phyloP scores from a whole-genome alignment of 805 yeast species.

The Candida incommunis region DNA sequence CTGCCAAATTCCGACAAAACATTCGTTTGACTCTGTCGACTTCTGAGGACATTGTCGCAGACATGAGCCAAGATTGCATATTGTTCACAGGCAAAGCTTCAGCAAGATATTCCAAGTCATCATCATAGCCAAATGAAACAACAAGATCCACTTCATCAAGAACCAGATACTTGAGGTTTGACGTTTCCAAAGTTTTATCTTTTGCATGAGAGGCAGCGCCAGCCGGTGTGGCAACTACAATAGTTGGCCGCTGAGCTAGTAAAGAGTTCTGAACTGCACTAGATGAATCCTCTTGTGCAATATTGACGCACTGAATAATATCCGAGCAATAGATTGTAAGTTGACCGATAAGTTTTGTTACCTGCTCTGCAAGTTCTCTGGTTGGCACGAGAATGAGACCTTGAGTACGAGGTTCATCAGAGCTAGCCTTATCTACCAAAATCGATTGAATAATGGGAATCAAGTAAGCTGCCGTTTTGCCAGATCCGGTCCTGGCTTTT shows the following conservation, averaged over 20 bases:
- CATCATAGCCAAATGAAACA: constrained; percentile 78
- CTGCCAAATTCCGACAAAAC: constrained; percentile 74
- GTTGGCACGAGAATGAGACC: constrained; percentile 84
- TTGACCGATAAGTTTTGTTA: constrained; percentile 51
- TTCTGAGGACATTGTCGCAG: constrained; percentile 88
- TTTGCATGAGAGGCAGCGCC: constrained; percentile 41
- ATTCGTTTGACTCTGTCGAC: constrained; percentile 58
- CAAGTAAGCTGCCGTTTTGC: constrained; percentile 84
- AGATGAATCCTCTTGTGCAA: constrained; percentile 43
- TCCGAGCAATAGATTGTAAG: constrained; percentile 60
- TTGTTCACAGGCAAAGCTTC: constrained; percentile 39
- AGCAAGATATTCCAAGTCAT: constrained; percentile 59
- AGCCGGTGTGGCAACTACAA: constrained; percentile 79
- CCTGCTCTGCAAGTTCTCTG: constrained; percentile 82
- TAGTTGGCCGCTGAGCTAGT: constrained; percentile 61
- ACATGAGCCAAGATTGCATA: constrained; percentile 85
- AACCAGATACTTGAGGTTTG: constrained; percentile 52
- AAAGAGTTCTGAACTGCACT: constrained; percentile 61
- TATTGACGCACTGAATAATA: constrained; percentile 47
- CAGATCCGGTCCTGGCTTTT: constrained; percentile 90
- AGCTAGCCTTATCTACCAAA: constrained; percentile 27
- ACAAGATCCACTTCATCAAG: constrained; percentile 94
- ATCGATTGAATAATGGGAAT: constrained; percentile 77
- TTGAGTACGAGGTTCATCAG: constrained; percentile 25
- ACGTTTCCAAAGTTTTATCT: constrained; percentile 33